A percentile compares a stretch with the other conserved stretches of the same genome.
Evolutionary conservation across 2,329 filamentous ascomycete species (phyloP).

Genomic region (Colletotrichum filicis): DNA sequence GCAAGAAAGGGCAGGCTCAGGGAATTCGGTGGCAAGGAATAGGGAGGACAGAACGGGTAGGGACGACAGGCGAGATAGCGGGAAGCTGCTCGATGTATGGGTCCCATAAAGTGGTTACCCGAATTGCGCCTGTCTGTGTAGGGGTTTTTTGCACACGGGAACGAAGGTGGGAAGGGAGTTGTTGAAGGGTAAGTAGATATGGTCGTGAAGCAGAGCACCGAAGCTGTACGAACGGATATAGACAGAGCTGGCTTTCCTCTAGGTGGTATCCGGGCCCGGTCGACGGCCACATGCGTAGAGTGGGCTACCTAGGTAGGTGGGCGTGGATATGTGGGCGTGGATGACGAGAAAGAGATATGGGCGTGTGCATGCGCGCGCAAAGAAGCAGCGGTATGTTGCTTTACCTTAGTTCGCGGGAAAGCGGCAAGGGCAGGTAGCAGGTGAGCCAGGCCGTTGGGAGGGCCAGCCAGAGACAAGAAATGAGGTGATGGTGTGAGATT

Average conservation of each 20-base stretch:
- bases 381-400: background rate
- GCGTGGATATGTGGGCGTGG: background rate
- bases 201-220: background rate
- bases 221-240: background rate
- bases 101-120: slow-evolving; percentile 26
- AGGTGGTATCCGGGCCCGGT: background rate
- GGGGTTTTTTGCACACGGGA: background rate
- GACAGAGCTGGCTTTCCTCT: background rate
- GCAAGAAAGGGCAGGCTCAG: background rate
- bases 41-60: slow-evolving; percentile 10
- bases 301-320: background rate
- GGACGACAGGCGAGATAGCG: slow-evolving; percentile 14
- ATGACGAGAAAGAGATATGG: background rate
- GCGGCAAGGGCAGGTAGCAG: slow-evolving; percentile 22
- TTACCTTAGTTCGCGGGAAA: slow-evolving; percentile 10
- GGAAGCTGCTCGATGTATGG: slow-evolving; percentile 24
- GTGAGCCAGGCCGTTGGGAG: slow-evolving; percentile 29
- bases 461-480: background rate
- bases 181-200: background rate
- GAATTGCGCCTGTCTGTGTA: slow-evolving; percentile 16
- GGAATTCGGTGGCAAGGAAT: slow-evolving; percentile 15
- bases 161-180: background rate
- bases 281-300: background rate
- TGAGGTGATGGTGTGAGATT: slow-evolving; percentile 15
- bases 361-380: slow-evolving; percentile 8